phyloP scores from a whole-genome alignment of 192 early-diverging fungal species.

The Linnemannia zychae region DNA sequence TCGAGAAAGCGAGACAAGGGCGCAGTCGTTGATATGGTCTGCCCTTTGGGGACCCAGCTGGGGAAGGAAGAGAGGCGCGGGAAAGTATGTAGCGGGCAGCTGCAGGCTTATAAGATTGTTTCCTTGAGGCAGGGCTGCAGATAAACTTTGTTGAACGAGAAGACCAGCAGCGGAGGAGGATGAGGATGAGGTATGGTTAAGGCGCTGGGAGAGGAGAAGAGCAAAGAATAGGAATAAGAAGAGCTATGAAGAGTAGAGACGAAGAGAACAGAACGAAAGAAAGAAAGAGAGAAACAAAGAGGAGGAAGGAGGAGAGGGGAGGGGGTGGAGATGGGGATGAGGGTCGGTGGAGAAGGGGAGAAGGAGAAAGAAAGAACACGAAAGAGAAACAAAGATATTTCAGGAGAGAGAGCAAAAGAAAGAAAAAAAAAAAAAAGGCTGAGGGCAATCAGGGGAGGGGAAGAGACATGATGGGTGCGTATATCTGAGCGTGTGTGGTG shows the following conservation, averaged over 20 bases:
- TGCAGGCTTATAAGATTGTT: not conserved
- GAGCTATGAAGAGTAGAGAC: too few relatives aligned
- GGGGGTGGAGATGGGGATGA: not conserved
- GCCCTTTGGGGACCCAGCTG: not conserved
- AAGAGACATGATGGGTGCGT: not conserved
- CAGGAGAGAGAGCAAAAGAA: not conserved
- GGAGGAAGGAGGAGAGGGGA: not conserved
- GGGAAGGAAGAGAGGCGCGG: not conserved
- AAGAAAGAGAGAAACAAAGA: not conserved
- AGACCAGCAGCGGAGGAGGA: not conserved
- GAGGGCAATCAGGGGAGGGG: not conserved
- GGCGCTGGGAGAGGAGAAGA: not conserved
- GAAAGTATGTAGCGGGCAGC: not conserved
- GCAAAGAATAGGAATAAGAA: slow-evolving; percentile 31
- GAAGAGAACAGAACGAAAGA: slow-evolving; percentile 12
- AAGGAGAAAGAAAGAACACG: too few relatives aligned
- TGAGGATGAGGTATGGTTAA: not conserved
- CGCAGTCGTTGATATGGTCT: not conserved
- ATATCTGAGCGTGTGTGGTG: not conserved
- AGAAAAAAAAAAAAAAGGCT: not conserved
- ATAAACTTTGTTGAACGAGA: not conserved
- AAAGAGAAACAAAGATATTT: not conserved
- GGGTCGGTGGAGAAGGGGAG: not conserved
- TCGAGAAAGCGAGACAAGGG: not conserved
- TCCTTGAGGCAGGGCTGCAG: not conserved